Evolutionary conservation across 805 yeast genomes (phyloP).

Genomic region (Yarrowia sp.): DNA sequence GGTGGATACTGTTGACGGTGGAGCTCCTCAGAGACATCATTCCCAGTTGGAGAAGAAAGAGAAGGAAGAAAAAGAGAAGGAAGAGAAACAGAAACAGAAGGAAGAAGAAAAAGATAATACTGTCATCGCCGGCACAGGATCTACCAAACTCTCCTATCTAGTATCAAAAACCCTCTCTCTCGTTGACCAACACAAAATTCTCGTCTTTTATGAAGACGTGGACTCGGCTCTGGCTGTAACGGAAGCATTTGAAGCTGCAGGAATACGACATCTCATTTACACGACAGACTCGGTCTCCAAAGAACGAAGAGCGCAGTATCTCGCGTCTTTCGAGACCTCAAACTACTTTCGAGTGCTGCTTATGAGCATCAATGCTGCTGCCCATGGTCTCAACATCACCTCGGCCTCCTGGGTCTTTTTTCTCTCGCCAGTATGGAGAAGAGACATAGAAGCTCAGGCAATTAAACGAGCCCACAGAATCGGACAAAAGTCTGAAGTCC

Average conservation of each 20-base stretch:
- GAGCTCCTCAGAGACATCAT: background rate
- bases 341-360: conserved; percentile 46
- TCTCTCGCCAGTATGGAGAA: conserved; percentile 98
- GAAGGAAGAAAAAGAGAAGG: too few relatives aligned
- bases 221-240: conserved; percentile 66
- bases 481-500: conserved; percentile 73
- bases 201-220: conserved; percentile 67
- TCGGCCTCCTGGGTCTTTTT: conserved; percentile 78
- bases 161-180: conserved; percentile 53
- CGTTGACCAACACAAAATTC: conserved; percentile 46
- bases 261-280: conserved; percentile 59
- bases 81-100: too few relatives aligned
- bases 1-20: background rate
- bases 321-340: conserved; percentile 36
- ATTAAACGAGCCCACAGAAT: conserved; percentile 88
- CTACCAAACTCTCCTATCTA: conserved; percentile 61
- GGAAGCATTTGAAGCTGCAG: conserved; percentile 60
- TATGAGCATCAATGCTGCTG: conserved; percentile 84
- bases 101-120: too few relatives aligned
- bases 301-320: conserved; percentile 49
- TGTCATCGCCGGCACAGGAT: conserved; percentile 49
- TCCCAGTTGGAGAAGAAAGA: background rate
- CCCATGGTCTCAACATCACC: conserved; percentile 85
- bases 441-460: conserved; percentile 86
- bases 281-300: conserved; percentile 53